Evolutionary conservation across 2,329 filamentous ascomycete species (phyloP).

Genomic region (Aphanocladium album): DNA sequence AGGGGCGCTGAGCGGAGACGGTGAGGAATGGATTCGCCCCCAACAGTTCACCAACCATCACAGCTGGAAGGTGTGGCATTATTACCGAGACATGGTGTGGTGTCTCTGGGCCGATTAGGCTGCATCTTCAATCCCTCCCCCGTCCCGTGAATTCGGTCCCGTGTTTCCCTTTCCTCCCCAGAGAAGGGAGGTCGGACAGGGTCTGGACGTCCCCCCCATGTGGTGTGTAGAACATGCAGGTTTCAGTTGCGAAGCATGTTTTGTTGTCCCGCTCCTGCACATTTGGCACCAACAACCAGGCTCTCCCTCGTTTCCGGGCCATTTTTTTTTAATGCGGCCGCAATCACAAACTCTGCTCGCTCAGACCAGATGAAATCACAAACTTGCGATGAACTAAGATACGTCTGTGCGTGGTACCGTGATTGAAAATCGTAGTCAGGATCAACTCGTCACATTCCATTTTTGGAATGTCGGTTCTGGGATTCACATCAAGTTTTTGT

Average conservation of each 20-base stretch:
- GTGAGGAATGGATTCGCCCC: constrained; percentile 5
- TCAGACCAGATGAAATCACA: not conserved
- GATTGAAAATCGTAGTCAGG: not conserved
- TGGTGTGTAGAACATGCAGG: not conserved
- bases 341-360: not conserved
- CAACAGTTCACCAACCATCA: not conserved
- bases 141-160: not conserved
- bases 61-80: constrained; percentile 5
- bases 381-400: not conserved
- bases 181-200: not conserved
- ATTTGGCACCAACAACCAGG: not conserved
- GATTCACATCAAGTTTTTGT: not conserved
- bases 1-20: not conserved
- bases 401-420: constrained; percentile 2
- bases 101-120: not conserved
- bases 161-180: not conserved
- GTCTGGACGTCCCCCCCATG: constrained; percentile 3
- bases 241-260: constrained; percentile 5
- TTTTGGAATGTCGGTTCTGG: not conserved
- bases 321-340: not conserved
- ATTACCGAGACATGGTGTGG: constrained; percentile 3
- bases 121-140: not conserved
- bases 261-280: not conserved
- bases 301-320: not conserved
- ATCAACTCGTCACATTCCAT: constrained; percentile 8